phyloP scores from a whole-genome alignment of 495 filamentous ascomycete genomes.

The Xylaria scruposa region DNA sequence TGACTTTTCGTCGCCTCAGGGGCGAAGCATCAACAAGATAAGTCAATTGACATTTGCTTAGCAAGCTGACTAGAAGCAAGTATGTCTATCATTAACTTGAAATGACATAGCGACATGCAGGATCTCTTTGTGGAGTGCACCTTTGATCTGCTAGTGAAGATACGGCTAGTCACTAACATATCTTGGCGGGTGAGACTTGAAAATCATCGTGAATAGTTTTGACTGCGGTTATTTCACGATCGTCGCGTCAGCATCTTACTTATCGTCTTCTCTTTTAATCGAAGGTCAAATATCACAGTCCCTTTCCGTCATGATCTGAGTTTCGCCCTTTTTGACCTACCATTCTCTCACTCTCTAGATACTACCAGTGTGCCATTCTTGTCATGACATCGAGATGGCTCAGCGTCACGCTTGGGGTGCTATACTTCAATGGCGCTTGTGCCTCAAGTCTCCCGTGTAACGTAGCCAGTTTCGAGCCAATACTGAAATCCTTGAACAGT shows the following conservation, averaged over 20 bases:
- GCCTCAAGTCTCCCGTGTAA: constrained; percentile 1
- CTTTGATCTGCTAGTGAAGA: neutral
- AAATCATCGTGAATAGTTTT: neutral
- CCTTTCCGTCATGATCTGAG: neutral
- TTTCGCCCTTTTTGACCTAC: neutral
- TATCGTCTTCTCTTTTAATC: neutral
- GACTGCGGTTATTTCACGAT: neutral
- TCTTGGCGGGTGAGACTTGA: neutral
- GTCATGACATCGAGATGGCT: neutral
- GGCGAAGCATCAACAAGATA: neutral
- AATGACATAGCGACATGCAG: neutral
- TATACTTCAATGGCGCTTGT: neutral
- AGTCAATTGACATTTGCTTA: neutral
- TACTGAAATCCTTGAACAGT: neutral
- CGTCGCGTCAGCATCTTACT: neutral
- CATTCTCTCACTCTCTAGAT: neutral
- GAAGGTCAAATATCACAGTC: neutral
- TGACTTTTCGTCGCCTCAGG: neutral
- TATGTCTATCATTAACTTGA: neutral
- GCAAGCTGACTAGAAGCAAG: neutral
- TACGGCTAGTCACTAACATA: neutral
- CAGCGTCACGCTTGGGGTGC: neutral
- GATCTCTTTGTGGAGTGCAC: neutral
- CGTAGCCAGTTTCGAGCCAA: neutral
- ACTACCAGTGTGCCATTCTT: neutral